A percentile compares a stretch with the other conserved stretches of the same genome.
These are phyloP conservation scores for Eutrema japonicum DNA, from an alignment of 345 rosid species.

Conservation along the genomic window DNA sequence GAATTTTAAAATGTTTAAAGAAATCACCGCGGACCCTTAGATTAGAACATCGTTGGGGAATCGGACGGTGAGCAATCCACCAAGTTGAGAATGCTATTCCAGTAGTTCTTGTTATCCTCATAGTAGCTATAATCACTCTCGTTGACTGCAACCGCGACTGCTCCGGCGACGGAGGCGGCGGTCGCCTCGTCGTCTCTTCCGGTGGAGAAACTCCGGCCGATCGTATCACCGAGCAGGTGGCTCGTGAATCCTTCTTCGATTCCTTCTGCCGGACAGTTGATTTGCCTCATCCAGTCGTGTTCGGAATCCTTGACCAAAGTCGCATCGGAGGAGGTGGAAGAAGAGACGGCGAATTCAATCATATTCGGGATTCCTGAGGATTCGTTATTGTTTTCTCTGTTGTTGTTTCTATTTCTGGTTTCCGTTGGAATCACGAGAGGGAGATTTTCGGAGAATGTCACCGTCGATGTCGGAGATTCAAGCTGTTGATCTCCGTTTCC, in stretches of 20 bases:
- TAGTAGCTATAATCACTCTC: slow-evolving; percentile 56
- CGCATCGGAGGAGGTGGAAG: slow-evolving; percentile 58
- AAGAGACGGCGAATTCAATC: slow-evolving; percentile 59
- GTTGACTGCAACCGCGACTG: neutral
- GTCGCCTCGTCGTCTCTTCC: slow-evolving; percentile 33
- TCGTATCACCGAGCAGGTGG: slow-evolving; percentile 64
- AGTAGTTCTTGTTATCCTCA: slow-evolving; percentile 90
- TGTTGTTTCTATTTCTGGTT: slow-evolving; percentile 17
- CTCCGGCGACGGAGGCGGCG: slow-evolving; percentile 9
- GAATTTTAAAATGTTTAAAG: neutral
- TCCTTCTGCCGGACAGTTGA: slow-evolving; percentile 31
- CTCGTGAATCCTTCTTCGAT: slow-evolving; percentile 82
- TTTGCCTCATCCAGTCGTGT: slow-evolving; percentile 59
- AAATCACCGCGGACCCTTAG: slow-evolving; percentile 29
- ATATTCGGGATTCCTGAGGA: slow-evolving; percentile 41
- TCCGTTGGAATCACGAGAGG: slow-evolving; percentile 39
- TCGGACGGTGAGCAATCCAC: slow-evolving; percentile 83
- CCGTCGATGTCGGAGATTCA: slow-evolving; percentile 89
- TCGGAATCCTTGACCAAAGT: slow-evolving; percentile 60
- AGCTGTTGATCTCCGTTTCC: slow-evolving; percentile 52
- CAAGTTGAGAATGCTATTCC: slow-evolving; percentile 94
- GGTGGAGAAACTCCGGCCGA: slow-evolving; percentile 51
- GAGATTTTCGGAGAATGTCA: slow-evolving; percentile 69
- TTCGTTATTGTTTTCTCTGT: neutral
- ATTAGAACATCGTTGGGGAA: slow-evolving; percentile 64